phyloP scores from a whole-genome alignment of 352 stramenopile species.

The Phytophthora agathidicida region DNA sequence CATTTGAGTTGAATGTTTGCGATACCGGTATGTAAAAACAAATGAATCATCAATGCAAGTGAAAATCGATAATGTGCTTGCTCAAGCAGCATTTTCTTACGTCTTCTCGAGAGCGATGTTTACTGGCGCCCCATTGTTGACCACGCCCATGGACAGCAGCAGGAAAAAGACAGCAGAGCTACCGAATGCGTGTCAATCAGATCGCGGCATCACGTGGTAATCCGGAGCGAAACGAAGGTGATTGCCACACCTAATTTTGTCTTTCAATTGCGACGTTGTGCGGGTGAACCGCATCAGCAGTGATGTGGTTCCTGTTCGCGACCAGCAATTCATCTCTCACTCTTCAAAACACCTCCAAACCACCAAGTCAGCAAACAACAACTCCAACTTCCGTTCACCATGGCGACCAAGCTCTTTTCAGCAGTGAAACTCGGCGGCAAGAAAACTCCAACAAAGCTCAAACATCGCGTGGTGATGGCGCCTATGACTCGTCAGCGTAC shows the following conservation, averaged over 20 bases:
- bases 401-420: conserved; percentile 52
- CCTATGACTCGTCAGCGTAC: conserved; percentile 57
- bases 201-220: conserved; percentile 21
- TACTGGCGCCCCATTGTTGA: conserved; percentile 28
- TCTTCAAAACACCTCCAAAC: conserved; percentile 24
- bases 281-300: background rate
- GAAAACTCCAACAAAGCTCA: conserved; percentile 38
- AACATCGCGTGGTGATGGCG: conserved; percentile 75
- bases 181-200: no score
- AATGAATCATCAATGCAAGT: conserved; percentile 10
- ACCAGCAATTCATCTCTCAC: conserved; percentile 10
- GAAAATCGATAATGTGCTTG: conserved; percentile 5
- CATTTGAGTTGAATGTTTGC: conserved; percentile 36
- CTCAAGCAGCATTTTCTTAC: no score
- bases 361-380: conserved; percentile 3
- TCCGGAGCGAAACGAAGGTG: conserved; percentile 5
- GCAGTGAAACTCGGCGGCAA: conserved; percentile 51
- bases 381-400: background rate
- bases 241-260: conserved; percentile 23
- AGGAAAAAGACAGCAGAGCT: no score
- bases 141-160: no score
- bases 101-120: no score
- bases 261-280: background rate
- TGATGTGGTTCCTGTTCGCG: no score
- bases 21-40: conserved; percentile 17